phyloP scores from a whole-genome alignment of 495 filamentous ascomycete species.

The Durotheca rogersii region DNA sequence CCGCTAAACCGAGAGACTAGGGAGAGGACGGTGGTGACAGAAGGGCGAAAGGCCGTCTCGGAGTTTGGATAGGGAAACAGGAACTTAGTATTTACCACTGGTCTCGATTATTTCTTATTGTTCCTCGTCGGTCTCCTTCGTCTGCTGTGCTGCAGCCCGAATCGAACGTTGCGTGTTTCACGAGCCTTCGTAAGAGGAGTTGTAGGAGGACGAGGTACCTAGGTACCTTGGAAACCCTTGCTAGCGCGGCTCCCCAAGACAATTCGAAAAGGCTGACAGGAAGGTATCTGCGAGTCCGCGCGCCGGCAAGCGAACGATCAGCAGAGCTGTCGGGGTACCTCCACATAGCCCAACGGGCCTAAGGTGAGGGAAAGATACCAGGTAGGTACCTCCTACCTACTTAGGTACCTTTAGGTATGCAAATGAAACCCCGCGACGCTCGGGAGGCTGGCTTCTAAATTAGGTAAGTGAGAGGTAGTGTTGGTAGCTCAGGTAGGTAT shows the following conservation, averaged over 20 bases:
- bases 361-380: not conserved
- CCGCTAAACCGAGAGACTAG: not conserved
- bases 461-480: too few relatives aligned
- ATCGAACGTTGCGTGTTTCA: too few relatives aligned
- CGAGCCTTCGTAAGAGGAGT: too few relatives aligned
- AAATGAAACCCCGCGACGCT: too few relatives aligned
- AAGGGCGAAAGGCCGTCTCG: conserved; percentile 9
- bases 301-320: conserved; percentile 12
- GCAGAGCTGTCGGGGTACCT: not conserved
- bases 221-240: conserved; percentile 14
- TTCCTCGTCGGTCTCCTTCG: too few relatives aligned
- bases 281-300: conserved; percentile 10
- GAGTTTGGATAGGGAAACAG: conserved; percentile 22
- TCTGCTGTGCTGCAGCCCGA: too few relatives aligned
- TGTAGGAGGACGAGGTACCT: too few relatives aligned
- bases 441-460: too few relatives aligned
- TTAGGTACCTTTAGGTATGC: not conserved
- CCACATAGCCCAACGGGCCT: conserved; percentile 1
- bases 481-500: too few relatives aligned
- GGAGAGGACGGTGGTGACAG: not conserved
- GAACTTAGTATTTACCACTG: too few relatives aligned
- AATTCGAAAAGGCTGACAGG: conserved; percentile 27
- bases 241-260: conserved; percentile 31
- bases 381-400: not conserved
- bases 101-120: too few relatives aligned